A percentile compares a stretch with the other conserved stretches of the same genome.
Conservation (phyloP, 2,329 filamentous ascomycete genomes). For the Metarhizium album region DNA sequence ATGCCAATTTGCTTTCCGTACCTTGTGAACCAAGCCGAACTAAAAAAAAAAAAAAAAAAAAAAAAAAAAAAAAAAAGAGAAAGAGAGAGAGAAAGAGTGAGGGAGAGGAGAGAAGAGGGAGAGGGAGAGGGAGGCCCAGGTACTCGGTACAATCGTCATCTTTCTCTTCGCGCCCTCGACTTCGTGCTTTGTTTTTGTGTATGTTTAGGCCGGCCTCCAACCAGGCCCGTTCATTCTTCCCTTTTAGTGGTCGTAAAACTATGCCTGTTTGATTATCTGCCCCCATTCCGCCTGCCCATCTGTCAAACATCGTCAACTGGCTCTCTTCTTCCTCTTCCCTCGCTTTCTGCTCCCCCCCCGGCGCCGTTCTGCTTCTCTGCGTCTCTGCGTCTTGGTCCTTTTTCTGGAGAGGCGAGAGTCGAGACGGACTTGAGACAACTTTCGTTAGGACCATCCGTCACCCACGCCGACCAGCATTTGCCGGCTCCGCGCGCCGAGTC, state of each 20-base stretch:
- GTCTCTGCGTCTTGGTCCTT: too few relatives aligned
- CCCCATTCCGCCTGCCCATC: background rate
- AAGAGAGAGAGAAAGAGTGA: too few relatives aligned
- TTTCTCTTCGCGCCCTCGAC: background rate
- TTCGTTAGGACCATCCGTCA: slow-evolving; percentile 1
- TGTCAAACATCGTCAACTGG: background rate
- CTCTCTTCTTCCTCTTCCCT: slow-evolving; percentile 4
- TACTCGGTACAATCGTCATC: background rate
- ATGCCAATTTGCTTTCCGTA: slow-evolving; percentile 3
- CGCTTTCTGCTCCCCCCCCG: background rate
- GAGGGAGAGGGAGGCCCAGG: too few relatives aligned
- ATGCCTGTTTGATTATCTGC: background rate
- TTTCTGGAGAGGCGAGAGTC: background rate
- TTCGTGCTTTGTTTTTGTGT: background rate
- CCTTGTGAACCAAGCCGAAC: background rate
- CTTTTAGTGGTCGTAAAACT: background rate
- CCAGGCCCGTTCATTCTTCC: background rate
- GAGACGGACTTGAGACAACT: background rate
- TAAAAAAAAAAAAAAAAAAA: background rate
- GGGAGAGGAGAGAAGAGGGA: too few relatives aligned
- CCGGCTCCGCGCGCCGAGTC: too few relatives aligned
- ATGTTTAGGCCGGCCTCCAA: background rate
- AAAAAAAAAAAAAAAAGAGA: too few relatives aligned
- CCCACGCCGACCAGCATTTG: background rate
- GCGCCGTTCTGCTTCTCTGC: background rate